Evolutionary conservation across 495 filamentous ascomycete species (phyloP), one percentile per base, ranked within the genome.

Genomic region (Aspergillus sclerotioniger): DNA sequence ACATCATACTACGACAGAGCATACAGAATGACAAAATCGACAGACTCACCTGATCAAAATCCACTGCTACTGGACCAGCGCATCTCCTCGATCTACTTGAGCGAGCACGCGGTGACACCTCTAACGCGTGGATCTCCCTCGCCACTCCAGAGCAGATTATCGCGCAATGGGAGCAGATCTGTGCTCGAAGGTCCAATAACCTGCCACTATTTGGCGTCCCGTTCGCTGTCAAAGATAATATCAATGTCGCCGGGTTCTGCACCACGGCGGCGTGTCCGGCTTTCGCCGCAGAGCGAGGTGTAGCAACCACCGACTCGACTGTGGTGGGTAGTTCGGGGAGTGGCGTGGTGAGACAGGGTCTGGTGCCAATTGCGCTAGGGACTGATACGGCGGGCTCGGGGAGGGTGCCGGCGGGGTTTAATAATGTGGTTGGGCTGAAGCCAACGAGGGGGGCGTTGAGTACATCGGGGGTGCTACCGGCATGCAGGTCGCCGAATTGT

Each of bases 301-400:
- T 84, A 6, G 68, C 70, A 8, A 55, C 57, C 10, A 76, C 73
- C 35, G 66, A 69, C 10, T 55, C 63, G 8, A 62, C 56, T 1
- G 57, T 65, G 16, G 60, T 62, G 6, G 54, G 60, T 49, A 62
- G 60, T 19, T 62, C 60, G 0, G 60, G 60, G 6, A 62, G 60
- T 47, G 53, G 51, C 10, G 60, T 58, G 1, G 60, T 62, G 8
- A 48, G 54, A 6, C 83, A 80, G 6, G 66, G 70, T 5, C 75
- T 87, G 4, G 81, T 84, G n/a, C 79, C 82, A 2, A 87, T 89
- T 59, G 80, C 84, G 2, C 68, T 89, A 10, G 84, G 76, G 7
- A 87, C 84, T 1, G 86, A 88, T 61, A 88, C 86, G 9, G 86
- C 86, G n/a, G 86, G 86, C 1, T 84, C 80, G 6, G 83, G 83